Conservation (phyloP, 345 rosid species). For the Melaleuca alternifolia region DNA sequence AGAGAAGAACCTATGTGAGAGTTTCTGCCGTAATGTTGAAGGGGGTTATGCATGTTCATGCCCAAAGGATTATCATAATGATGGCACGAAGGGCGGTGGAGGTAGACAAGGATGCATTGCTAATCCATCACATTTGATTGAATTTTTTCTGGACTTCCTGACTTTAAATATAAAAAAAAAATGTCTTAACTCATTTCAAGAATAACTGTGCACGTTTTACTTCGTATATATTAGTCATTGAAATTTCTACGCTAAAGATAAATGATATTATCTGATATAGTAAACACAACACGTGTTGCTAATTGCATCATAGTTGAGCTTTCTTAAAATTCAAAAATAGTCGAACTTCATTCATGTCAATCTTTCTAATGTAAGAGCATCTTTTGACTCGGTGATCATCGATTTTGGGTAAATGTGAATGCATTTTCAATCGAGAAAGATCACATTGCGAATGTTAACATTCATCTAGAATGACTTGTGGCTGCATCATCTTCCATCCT, state of each 20-base stretch:
- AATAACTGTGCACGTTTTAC: too few relatives aligned
- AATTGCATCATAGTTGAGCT: background rate
- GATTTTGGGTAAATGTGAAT: background rate
- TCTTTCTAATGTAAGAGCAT: background rate
- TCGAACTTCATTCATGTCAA: background rate
- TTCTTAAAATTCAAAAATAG: background rate
- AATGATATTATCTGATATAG: too few relatives aligned
- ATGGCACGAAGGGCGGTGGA: background rate
- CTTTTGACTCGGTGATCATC: background rate
- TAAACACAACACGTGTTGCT: background rate
- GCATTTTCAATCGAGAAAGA: background rate
- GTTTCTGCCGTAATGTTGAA: background rate
- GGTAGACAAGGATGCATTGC: accelerated
- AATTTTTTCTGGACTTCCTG: background rate
- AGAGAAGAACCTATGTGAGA: background rate
- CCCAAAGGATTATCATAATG: constrained; percentile 9
- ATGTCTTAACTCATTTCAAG: background rate
- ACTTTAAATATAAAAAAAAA: background rate
- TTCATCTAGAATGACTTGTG: too few relatives aligned
- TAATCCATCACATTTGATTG: background rate
- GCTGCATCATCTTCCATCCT: too few relatives aligned
- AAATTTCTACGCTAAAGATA: too few relatives aligned
- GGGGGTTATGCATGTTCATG: constrained; percentile 17
- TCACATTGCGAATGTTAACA: background rate
- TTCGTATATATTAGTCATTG: too few relatives aligned